phyloP scores from a whole-genome alignment of 176 grass and related monocot species.

The Phragmites australis region DNA sequence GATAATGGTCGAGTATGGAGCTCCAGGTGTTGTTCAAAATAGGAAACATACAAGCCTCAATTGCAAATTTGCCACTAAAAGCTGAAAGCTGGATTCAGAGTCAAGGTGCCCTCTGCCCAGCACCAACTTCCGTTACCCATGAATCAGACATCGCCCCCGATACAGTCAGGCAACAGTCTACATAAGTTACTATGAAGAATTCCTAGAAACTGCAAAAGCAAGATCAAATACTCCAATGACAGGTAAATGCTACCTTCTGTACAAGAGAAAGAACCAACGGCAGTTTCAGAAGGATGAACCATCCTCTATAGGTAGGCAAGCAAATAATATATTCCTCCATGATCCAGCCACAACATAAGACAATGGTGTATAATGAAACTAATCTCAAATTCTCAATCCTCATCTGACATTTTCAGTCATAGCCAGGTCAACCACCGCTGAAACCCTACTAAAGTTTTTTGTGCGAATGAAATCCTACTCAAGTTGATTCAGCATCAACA shows the following conservation, averaged over 20 bases:
- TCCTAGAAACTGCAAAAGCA: background rate
- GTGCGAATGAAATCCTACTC: background rate
- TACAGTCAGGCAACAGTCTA: background rate
- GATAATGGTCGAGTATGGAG: background rate
- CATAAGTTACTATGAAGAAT: no score
- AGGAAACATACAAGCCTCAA: background rate
- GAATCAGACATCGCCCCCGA: background rate
- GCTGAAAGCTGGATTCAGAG: background rate
- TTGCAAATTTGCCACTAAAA: background rate
- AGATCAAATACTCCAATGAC: background rate
- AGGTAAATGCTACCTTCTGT: background rate
- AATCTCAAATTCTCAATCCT: background rate
- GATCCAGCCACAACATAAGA: background rate
- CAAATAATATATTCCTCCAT: background rate
- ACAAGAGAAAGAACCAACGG: background rate
- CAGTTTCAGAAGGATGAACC: background rate
- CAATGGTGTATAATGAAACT: background rate
- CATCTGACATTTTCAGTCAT: background rate
- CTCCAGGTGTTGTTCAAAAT: background rate
- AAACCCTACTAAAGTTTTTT: no score
- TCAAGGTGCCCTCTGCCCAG: background rate
- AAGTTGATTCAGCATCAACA: background rate
- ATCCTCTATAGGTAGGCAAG: background rate
- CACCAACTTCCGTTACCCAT: constrained; percentile 11
- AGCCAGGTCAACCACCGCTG: background rate